Conservation (phyloP, 306 rosid genomes). For the barrel medic (Medicago truncatula) region MtrunA17r5.0-ANR NC_053046.1:17563001-17563500, state of each 20-base stretch:
- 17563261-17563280: conserved; percentile 23
- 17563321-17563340: background rate
- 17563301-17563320: conserved; percentile 14
- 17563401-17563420: too few species aligned
- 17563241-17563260: background rate
- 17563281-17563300: conserved; percentile 12
- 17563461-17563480: too few species aligned
- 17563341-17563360: conserved; percentile 3
- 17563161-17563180: background rate
- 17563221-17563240: background rate
- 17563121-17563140: background rate
- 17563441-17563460: too few species aligned
- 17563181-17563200: background rate
- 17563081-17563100: conserved; percentile 28
- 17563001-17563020: conserved; percentile 3
- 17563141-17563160: conserved; percentile 19
- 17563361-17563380: conserved; percentile 6
- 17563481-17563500: too few species aligned
- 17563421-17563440: too few species aligned
- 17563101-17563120: conserved; percentile 27
- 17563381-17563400: too few species aligned
- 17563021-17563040: conserved; percentile 33
- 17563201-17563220: conserved; percentile 10
- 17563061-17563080: conserved; percentile 32
- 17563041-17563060: background rate